Evolutionary conservation across 176 grass and related monocot genomes (phyloP), one percentile per base, ranked within the genome.

Genomic region (Ananas comosus): DNA sequence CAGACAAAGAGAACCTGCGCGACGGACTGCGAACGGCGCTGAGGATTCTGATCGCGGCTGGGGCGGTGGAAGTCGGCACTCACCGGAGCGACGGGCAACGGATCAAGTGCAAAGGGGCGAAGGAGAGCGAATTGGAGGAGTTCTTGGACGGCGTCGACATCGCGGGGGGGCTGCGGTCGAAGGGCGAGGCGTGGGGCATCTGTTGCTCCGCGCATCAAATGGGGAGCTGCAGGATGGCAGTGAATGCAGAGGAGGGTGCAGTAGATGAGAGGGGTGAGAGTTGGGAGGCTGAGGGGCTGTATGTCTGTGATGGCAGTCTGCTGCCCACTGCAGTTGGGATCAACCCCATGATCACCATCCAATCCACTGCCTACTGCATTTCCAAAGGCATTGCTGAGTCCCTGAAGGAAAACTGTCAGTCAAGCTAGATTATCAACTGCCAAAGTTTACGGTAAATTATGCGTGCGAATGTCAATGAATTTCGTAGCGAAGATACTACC

Each of bases 271-370:
- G 71, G 16, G 94, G 89, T 51, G 84, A 97, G 93, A 97, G 84
- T 71, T 92, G 94, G 94, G 89, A 92, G 72, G 80, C 84, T 3
- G 69, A 70, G 70, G 48, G 89, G 33, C 79, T 90, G 80, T 90
- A 79, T 72, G 94, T 92, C 68, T 89, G 86, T 50, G 94, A 97
- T 70, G 89, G 71, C 61, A 92, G 94, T 69, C 84, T 90, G 9
- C 64, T 92, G 51, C 94, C 94, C 0, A 72, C 47, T 70, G 89
- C 89, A 5, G 68, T 92, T 22, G 94, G 89, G 19, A 65, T 97
- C 50, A 97, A 97, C 76, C 93, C 93, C 58, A 90, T 97, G 94
- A 74, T 97, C 77, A 97, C 94, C 82, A 92, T 92, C 24, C 84
- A 90, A 12, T 85, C 88, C 72, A 74, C 83, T 2, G 94, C 94